These are phyloP conservation scores for Colletotrichum camelliae DNA, from an alignment of 2,329 filamentous ascomycete genomes.

Conservation along the genomic window DNA sequence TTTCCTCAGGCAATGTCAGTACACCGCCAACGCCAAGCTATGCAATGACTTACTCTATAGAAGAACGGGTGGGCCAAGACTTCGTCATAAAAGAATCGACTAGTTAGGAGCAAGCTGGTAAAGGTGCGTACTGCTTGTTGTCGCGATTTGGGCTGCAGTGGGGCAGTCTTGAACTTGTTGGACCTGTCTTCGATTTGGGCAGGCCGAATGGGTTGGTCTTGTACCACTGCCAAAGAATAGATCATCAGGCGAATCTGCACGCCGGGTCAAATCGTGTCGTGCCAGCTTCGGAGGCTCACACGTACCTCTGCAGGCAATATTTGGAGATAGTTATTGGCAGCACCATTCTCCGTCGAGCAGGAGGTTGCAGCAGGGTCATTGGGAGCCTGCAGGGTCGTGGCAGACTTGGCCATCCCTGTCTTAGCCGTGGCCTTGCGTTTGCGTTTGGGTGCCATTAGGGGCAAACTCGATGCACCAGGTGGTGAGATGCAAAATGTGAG, in stretches of 20 bases:
- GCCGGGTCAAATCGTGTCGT: background rate
- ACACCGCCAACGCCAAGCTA: background rate
- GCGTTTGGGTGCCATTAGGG: background rate
- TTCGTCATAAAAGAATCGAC: background rate
- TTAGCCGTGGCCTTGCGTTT: background rate
- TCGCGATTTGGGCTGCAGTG: background rate
- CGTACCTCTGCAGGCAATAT: background rate
- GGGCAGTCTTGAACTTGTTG: background rate
- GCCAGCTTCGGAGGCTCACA: background rate
- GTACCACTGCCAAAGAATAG: background rate
- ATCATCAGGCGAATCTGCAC: background rate
- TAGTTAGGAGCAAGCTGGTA: background rate
- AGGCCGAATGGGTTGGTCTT: background rate
- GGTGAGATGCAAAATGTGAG: background rate
- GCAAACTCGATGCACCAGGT: background rate
- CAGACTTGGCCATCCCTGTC: background rate
- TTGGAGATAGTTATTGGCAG: background rate
- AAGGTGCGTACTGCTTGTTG: background rate
- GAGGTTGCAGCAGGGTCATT: background rate
- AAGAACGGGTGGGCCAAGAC: background rate
- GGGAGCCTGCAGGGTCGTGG: background rate
- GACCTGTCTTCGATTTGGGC: background rate
- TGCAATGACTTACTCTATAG: background rate
- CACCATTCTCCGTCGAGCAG: background rate
- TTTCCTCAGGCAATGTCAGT: background rate